Percentiles rank a stretch among this genome's conserved stretches.
Conservation (phyloP, 2,329 filamentous ascomycete genomes). For the Ophiostoma quercus region DNA sequence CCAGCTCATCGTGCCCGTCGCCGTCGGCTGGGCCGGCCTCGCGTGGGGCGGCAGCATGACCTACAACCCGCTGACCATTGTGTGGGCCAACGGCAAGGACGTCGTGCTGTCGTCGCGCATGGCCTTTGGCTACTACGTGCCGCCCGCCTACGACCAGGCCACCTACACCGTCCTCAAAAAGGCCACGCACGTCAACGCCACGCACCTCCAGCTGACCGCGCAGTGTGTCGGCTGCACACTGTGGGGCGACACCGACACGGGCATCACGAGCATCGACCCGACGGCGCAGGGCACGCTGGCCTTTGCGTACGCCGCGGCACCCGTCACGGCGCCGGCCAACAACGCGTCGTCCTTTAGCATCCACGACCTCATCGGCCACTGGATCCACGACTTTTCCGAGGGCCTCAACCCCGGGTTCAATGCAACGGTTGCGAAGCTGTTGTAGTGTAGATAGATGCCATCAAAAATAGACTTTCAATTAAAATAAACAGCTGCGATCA, state of each 20-base stretch:
- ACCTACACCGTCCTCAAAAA: slow-evolving; percentile 34
- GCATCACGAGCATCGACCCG: slow-evolving; percentile 38
- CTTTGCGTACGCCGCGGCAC: slow-evolving; percentile 37
- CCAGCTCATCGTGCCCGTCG: slow-evolving; percentile 41
- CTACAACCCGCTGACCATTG: slow-evolving; percentile 43
- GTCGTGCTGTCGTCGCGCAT: slow-evolving; percentile 41
- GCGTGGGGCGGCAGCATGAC: slow-evolving; percentile 49
- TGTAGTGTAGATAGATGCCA: not conserved
- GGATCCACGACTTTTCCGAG: slow-evolving; percentile 36
- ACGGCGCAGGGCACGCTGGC: slow-evolving; percentile 38
- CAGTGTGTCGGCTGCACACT: slow-evolving; percentile 40
- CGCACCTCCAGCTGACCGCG: slow-evolving; percentile 40
- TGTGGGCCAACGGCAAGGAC: slow-evolving; percentile 41
- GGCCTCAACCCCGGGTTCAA: slow-evolving; percentile 31
- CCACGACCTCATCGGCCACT: slow-evolving; percentile 42
- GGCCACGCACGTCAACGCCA: slow-evolving; percentile 39
- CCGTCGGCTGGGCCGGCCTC: slow-evolving; percentile 44
- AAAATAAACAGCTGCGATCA: not conserved
- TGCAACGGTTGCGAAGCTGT: not conserved
- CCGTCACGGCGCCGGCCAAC: slow-evolving; percentile 38
- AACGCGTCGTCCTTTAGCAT: slow-evolving; percentile 39
- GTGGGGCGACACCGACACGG: slow-evolving; percentile 41
- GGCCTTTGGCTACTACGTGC: slow-evolving; percentile 38
- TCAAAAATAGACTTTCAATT: not conserved
- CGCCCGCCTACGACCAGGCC: slow-evolving; percentile 32